Conservation (phyloP, 73 alveolate species). For the Tetrahymena thermophila region DNA sequence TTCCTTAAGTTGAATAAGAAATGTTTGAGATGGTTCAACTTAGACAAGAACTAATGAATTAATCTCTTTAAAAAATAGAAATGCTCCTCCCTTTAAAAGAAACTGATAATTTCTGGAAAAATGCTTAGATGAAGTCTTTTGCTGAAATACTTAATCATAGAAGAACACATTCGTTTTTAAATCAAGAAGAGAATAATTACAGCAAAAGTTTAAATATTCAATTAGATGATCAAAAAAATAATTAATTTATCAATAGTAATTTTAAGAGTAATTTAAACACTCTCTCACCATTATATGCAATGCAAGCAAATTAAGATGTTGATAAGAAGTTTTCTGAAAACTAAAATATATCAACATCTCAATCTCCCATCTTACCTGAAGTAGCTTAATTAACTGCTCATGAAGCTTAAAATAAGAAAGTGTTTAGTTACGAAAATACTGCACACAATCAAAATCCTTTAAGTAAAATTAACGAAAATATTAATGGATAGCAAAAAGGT, state of each 20-base stretch:
- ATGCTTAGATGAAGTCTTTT: neutral
- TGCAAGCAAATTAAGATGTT: neutral
- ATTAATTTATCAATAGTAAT: too few species aligned
- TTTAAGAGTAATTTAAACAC: neutral
- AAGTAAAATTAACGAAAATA: neutral
- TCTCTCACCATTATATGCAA: neutral
- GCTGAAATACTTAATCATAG: neutral
- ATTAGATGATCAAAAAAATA: neutral
- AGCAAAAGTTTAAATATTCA: neutral
- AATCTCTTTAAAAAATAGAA: neutral
- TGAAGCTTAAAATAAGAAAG: neutral
- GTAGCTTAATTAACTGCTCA: neutral
- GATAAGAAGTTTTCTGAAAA: neutral
- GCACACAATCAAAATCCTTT: too few species aligned
- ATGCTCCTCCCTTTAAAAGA: neutral
- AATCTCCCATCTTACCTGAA: neutral
- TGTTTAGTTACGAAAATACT: neutral
- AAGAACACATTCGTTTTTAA: neutral
- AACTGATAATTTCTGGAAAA: neutral
- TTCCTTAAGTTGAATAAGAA: conserved; percentile 31
- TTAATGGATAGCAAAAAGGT: neutral
- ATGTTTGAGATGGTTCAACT: neutral
- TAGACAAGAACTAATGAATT: neutral
- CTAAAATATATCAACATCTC: neutral
- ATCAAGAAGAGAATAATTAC: neutral